Conservation (phyloP, 768 basidiomycete genomes). For the Hemileccinum impolitum region DNA sequence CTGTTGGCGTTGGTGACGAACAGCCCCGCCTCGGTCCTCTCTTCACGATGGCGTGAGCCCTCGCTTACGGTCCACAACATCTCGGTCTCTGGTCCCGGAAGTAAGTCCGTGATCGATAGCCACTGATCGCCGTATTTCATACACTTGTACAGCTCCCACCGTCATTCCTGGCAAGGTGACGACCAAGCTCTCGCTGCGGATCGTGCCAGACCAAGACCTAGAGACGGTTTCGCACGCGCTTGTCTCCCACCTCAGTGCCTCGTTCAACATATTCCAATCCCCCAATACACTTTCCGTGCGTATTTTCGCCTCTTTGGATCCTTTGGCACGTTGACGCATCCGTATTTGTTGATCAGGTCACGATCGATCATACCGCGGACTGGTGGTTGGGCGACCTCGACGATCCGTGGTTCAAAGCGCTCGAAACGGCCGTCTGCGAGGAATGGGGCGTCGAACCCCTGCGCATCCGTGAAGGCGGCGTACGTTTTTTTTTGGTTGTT, state of each 20-base stretch:
- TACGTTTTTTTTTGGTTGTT: conserved; percentile 36
- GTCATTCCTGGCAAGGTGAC: conserved; percentile 84
- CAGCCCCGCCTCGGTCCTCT: conserved; percentile 62
- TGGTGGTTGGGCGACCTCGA: conserved; percentile 96
- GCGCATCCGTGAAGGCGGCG: conserved; percentile 91
- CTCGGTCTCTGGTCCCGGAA: conserved; percentile 75
- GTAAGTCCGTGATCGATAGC: conserved; percentile 37
- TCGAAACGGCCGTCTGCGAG: conserved; percentile 77
- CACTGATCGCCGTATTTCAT: background rate
- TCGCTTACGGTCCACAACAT: conserved; percentile 87
- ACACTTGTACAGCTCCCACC: conserved; percentile 58
- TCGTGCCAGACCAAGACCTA: conserved; percentile 91
- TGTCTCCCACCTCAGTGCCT: conserved; percentile 49
- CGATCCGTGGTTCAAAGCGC: conserved; percentile 79
- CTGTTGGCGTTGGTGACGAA: conserved; percentile 67
- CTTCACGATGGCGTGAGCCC: conserved; percentile 85
- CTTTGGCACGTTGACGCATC: background rate
- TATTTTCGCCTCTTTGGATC: background rate
- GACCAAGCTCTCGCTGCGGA: conserved; percentile 85
- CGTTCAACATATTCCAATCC: conserved; percentile 60
- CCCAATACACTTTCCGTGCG: conserved; percentile 70
- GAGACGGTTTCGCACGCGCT: conserved; percentile 63
- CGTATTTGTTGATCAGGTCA: conserved; percentile 46
- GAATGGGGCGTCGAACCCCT: conserved; percentile 88
- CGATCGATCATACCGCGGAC: conserved; percentile 79